phyloP scores from a whole-genome alignment of 768 basidiomycete species.

The Chalciporus pseudorubinellus region DNA sequence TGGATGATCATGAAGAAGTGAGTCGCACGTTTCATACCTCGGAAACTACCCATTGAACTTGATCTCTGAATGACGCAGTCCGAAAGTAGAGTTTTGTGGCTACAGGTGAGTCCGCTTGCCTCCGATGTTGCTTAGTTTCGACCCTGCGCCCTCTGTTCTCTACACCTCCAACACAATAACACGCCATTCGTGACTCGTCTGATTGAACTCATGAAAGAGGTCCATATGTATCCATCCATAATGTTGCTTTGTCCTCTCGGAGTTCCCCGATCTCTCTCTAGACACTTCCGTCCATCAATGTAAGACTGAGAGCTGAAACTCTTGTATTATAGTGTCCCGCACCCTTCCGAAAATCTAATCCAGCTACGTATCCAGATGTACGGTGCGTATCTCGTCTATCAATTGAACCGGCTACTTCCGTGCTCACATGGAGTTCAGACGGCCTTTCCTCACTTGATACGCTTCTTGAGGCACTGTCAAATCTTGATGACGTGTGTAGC shows the following conservation, averaged over 20 bases:
- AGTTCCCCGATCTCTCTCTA: not conserved
- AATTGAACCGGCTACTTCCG: not conserved
- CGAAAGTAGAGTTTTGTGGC: slow-evolving; percentile 97
- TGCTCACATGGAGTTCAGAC: slow-evolving; percentile 49
- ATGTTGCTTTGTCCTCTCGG: slow-evolving; percentile 15
- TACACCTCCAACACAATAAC: not conserved
- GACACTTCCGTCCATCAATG: not conserved
- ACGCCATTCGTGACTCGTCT: not conserved
- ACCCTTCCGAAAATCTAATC: slow-evolving; percentile 96
- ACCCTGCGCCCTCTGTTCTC: not conserved
- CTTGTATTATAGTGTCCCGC: slow-evolving; percentile 50
- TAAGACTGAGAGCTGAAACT: not conserved
- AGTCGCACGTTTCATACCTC: slow-evolving; percentile 22
- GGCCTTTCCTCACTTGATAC: slow-evolving; percentile 82
- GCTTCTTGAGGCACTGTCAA: slow-evolving; percentile 68
- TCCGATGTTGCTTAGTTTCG: not conserved
- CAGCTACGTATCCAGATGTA: slow-evolving; percentile 99
- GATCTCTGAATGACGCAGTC: slow-evolving; percentile 45
- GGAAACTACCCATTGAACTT: not conserved
- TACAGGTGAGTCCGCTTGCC: slow-evolving; percentile 64
- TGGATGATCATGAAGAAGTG: slow-evolving; percentile 99
- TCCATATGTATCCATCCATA: not conserved
- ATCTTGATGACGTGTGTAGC: slow-evolving; percentile 75
- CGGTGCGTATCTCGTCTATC: slow-evolving; percentile 53
- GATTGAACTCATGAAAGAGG: not conserved